phyloP scores from a whole-genome alignment of 2,329 filamentous ascomycete genomes.

The Alternaria sp. region DNA sequence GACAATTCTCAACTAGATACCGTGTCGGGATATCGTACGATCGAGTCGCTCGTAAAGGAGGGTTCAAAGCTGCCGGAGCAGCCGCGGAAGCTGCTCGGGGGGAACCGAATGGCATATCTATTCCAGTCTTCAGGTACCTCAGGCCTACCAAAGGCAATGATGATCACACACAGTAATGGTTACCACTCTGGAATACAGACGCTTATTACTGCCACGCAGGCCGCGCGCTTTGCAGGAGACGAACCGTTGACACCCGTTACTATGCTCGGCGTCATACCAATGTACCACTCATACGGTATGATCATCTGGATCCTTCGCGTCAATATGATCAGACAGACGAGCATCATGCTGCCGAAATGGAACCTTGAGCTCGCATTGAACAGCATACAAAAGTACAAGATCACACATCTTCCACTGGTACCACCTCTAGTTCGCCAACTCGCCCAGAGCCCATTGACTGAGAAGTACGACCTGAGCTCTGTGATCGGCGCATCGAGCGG shows the following conservation, averaged over 20 bases:
- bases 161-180: conserved; percentile 40
- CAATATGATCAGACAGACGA: conserved; percentile 31
- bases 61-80: conserved; percentile 25
- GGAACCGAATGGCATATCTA: conserved; percentile 35
- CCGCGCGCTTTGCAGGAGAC: conserved; percentile 24
- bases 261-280: conserved; percentile 34
- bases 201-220: conserved; percentile 31
- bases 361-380: conserved; percentile 32
- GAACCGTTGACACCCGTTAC: conserved; percentile 27
- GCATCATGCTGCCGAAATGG: conserved; percentile 37
- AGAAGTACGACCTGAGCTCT: conserved; percentile 35
- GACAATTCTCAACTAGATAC: conserved; percentile 26
- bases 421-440: conserved; percentile 38
- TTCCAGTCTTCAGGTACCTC: conserved; percentile 41
- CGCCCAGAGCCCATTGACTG: conserved; percentile 32
- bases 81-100: conserved; percentile 28
- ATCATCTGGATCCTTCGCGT: conserved; percentile 39
- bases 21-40: conserved; percentile 27
- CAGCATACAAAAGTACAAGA: conserved; percentile 35
- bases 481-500: conserved; percentile 31
- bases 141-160: conserved; percentile 44
- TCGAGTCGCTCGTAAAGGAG: conserved; percentile 32
- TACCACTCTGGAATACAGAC: conserved; percentile 35
- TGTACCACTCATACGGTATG: conserved; percentile 44
- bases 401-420: conserved; percentile 35